Evolutionary conservation across 2,329 filamentous ascomycete genomes (phyloP).

Genomic region (Botrytis aclada): DNA sequence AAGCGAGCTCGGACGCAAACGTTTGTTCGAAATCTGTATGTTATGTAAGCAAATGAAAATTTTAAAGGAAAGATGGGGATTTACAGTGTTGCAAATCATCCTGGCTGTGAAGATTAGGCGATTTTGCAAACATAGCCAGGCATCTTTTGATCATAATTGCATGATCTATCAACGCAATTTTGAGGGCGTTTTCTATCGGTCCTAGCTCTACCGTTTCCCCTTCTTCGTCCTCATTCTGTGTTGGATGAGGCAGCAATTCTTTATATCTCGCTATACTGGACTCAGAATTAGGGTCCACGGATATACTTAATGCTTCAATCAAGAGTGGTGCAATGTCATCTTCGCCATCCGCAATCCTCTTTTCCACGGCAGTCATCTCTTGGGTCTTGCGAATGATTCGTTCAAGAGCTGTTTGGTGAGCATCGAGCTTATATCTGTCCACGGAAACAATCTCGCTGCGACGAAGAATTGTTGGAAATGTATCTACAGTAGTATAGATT

Average conservation of each 20-base stretch:
- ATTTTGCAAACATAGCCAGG: constrained; percentile 62
- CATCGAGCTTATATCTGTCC: constrained; percentile 60
- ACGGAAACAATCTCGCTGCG: constrained; percentile 77
- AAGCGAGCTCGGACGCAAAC: constrained; percentile 63
- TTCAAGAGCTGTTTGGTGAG: constrained; percentile 86
- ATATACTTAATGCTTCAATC: constrained; percentile 72
- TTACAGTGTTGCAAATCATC: constrained; percentile 64
- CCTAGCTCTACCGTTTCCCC: constrained; percentile 50
- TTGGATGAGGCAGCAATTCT: constrained; percentile 59
- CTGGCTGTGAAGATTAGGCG: constrained; percentile 54
- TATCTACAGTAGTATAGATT: constrained; percentile 76
- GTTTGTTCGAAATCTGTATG: constrained; percentile 56
- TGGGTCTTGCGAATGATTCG: constrained; percentile 87
- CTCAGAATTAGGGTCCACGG: constrained; percentile 71
- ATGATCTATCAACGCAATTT: constrained; percentile 84
- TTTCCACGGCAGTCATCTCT: constrained; percentile 75
- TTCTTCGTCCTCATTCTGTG: constrained; percentile 40
- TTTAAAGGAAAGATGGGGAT: constrained; percentile 32
- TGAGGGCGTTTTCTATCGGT: constrained; percentile 72
- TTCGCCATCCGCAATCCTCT: constrained; percentile 68
- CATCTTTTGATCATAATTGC: constrained; percentile 84
- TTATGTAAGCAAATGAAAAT: constrained; percentile 23
- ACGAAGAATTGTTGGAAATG: constrained; percentile 87
- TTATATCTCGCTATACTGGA: constrained; percentile 77
- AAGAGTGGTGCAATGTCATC: constrained; percentile 66